Evolutionary conservation across 164 flowering plant species (phyloP), one percentile per base, ranked within the genome.

Genomic region (Dillenia turbinata): DNA sequence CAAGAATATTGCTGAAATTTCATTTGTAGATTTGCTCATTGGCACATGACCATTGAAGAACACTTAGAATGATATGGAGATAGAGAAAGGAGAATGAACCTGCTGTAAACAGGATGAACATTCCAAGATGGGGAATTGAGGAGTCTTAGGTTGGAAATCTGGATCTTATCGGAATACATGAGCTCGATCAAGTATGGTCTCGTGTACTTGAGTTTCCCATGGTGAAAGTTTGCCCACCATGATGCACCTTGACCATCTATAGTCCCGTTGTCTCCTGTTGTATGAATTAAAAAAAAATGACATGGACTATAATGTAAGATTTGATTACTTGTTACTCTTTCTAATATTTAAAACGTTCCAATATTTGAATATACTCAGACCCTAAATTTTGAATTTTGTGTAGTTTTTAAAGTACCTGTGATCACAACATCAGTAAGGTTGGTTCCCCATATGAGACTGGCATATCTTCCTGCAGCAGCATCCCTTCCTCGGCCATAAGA

Each of bases 401-500:
- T 33, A 33, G n/a, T 6, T 33, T 33, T 5, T 33, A 5, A 57
- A 55, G 8, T 60, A 66, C 79, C 79, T 19, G 79, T 72, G 26
- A 76, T 58, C 7, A 76, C 70, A 26, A 76, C 66, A 62, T 76
- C 76, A 5, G 76, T 76, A 33, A 76, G 71, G 48, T 76, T 76
- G 2, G 68, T 62, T 17, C 79, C 79, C 13, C 69, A 75, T 0
- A 75, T 72, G 26, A 76, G 55, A 40, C 76, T 69, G 26, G 43
- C 16, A 57, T 56, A 73, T 19, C 75, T 59, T 56, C 57, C 65
- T 12, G 50, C 63, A 1, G 57, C 56, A 1, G 65, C 56, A 43
- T 72, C 75, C 57, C 79, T 69, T 64, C 79, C 79, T 26, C 65
- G 67, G 0, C 79, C 79, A 48, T 76, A 76, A 1, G 79, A 76